phyloP scores from a whole-genome alignment of 345 rosid genomes.

The Rhizophora mangle region DNA sequence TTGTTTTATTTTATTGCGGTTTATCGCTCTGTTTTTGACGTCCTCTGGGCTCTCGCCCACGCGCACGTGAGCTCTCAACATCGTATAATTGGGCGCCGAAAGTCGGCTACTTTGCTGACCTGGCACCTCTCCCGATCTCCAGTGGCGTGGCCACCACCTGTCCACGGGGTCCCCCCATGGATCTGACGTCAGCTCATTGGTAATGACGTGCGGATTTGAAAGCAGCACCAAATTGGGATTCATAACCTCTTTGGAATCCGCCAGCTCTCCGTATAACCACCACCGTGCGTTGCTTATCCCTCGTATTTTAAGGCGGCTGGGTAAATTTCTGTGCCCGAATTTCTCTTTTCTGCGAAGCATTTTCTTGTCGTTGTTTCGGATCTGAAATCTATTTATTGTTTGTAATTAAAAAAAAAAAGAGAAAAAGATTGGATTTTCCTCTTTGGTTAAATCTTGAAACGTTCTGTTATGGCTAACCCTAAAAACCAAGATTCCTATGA shows the following conservation, averaged over 20 bases:
- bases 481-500: slow-evolving; percentile 39
- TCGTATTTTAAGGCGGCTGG: neutral
- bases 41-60: neutral
- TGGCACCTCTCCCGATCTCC: neutral
- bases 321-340: neutral
- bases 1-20: neutral
- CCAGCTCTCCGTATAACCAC: neutral
- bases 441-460: neutral
- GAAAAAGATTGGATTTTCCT: neutral
- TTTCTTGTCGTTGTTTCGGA: no score
- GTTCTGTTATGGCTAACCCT: slow-evolving; percentile 47
- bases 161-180: neutral
- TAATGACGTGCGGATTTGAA: slow-evolving; percentile 19
- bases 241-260: slow-evolving; percentile 32
- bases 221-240: neutral
- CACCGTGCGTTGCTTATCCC: neutral
- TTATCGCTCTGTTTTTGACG: neutral
- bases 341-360: neutral
- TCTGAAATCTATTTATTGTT: no score
- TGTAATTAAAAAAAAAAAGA: no score
- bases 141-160: neutral
- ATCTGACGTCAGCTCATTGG: slow-evolving; percentile 14
- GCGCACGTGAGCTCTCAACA: neutral
- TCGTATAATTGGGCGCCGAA: neutral
- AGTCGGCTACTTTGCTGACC: slow-evolving; percentile 18